phyloP scores from a whole-genome alignment of 371 early-diverging fungal genomes.

The Mucor ambiguus region DNA sequence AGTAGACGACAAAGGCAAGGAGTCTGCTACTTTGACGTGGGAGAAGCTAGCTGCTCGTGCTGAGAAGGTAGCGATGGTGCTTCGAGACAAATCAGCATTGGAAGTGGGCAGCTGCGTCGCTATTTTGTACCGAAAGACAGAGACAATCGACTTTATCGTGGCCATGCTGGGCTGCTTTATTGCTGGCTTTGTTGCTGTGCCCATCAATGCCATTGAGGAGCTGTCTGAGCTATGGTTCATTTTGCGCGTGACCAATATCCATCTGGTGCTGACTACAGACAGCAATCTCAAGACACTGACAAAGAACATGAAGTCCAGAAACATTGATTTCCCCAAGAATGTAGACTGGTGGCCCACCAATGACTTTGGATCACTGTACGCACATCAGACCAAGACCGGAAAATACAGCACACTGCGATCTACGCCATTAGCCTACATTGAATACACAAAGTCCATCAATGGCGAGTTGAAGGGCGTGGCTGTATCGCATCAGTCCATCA shows the following conservation, averaged over 20 bases:
- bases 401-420: constrained; percentile 32
- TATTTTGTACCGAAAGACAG: constrained; percentile 73
- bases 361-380: constrained; percentile 59
- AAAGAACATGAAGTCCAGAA: constrained; percentile 57
- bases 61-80: constrained; percentile 66
- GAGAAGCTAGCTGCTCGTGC: constrained; percentile 70
- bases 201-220: constrained; percentile 75
- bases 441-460: constrained; percentile 75
- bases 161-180: constrained; percentile 78
- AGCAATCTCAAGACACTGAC: constrained; percentile 69
- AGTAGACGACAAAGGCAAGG: constrained; percentile 74
- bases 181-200: constrained; percentile 81
- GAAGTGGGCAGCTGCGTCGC: constrained; percentile 68
- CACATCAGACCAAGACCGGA: constrained; percentile 55
- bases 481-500: constrained; percentile 72
- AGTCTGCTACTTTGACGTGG: constrained; percentile 65
- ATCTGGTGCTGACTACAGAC: constrained; percentile 76
- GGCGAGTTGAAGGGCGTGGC: constrained; percentile 83
- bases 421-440: constrained; percentile 77
- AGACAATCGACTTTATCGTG: constrained; percentile 74
- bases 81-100: constrained; percentile 59
- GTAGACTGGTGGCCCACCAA: constrained; percentile 79
- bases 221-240: constrained; percentile 75
- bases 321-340: constrained; percentile 59
- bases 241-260: constrained; percentile 60